phyloP scores from a whole-genome alignment of 441 rosid species.

The Adansonia gregorii region DNA sequence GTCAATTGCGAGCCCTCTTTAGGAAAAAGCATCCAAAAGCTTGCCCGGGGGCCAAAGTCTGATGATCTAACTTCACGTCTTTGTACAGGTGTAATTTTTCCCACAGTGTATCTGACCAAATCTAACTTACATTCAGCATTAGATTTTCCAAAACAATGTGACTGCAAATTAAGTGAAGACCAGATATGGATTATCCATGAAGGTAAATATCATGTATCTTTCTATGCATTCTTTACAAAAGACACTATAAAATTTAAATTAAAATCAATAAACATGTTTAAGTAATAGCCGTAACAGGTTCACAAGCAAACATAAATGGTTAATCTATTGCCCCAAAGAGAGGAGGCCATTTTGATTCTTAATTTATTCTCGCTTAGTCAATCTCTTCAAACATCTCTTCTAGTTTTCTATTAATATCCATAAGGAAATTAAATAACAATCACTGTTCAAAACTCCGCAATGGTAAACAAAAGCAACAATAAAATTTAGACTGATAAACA shows the following conservation, averaged over 20 bases:
- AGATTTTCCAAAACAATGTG: conserved; percentile 16
- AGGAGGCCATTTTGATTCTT: conserved; percentile 11
- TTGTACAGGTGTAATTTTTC: conserved; percentile 94
- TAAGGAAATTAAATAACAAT: conserved; percentile 1
- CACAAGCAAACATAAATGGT: conserved; percentile 13
- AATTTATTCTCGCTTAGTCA: conserved; percentile 2
- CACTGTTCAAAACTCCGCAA: not conserved
- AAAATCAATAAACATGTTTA: conserved; percentile 9
- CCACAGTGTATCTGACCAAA: conserved; percentile 84
- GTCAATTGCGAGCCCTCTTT: conserved; percentile 89
- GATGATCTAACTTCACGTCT: conserved; percentile 85
- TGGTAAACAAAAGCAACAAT: conserved; percentile 3
- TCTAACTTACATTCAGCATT: conserved; percentile 31
- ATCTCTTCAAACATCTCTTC: conserved; percentile 9
- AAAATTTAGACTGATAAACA: conserved; percentile 7
- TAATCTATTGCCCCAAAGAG: not conserved
- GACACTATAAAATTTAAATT: conserved; percentile 8
- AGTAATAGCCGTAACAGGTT: conserved; percentile 21
- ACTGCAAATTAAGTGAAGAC: conserved; percentile 19
- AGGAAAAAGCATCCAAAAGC: conserved; percentile 98
- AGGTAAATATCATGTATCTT: conserved; percentile 18
- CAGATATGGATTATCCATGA: conserved; percentile 12
- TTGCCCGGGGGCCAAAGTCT: conserved; percentile 91
- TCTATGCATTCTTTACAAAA: conserved; percentile 17
- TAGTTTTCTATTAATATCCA: conserved; percentile 12